These are phyloP conservation scores for Bacterosira constricta DNA, from an alignment of 108 stramenopile genomes.

Conservation along the genomic window DNA sequence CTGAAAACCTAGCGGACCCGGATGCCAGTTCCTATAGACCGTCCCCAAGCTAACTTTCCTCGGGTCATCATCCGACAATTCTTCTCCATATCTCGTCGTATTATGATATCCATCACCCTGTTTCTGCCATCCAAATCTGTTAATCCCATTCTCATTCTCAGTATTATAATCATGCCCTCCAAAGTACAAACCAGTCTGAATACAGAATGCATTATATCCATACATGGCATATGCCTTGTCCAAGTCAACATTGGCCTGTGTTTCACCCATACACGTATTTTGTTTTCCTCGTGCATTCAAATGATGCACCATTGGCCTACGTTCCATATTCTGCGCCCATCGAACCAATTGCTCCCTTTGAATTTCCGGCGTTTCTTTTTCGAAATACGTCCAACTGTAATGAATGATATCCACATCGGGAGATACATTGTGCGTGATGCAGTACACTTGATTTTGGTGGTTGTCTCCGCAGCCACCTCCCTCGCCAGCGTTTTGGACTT, in stretches of 20 bases:
- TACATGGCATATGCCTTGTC: conserved; percentile 43
- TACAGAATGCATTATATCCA: conserved; percentile 58
- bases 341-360: conserved; percentile 46
- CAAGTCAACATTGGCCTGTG: conserved; percentile 20
- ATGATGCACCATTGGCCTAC: conserved; percentile 53
- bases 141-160: conserved; percentile 30
- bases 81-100: conserved; percentile 58
- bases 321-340: conserved; percentile 44
- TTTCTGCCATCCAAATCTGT: conserved; percentile 49
- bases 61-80: conserved; percentile 38
- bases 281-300: conserved; percentile 42
- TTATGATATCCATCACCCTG: conserved; percentile 60
- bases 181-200: conserved; percentile 50
- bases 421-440: conserved; percentile 49
- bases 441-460: conserved; percentile 57
- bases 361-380: conserved; percentile 32
- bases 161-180: conserved; percentile 52
- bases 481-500: conserved; percentile 57
- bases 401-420: conserved; percentile 45
- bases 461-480: conserved; percentile 58
- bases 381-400: conserved; percentile 62
- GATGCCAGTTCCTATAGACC: conserved; percentile 62
- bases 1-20: conserved; percentile 62
- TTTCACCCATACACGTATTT: conserved; percentile 43
- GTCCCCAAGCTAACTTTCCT: conserved; percentile 49